phyloP scores from a whole-genome alignment of 2,329 filamentous ascomycete species.

The Aureobasidium leucospermi region DNA sequence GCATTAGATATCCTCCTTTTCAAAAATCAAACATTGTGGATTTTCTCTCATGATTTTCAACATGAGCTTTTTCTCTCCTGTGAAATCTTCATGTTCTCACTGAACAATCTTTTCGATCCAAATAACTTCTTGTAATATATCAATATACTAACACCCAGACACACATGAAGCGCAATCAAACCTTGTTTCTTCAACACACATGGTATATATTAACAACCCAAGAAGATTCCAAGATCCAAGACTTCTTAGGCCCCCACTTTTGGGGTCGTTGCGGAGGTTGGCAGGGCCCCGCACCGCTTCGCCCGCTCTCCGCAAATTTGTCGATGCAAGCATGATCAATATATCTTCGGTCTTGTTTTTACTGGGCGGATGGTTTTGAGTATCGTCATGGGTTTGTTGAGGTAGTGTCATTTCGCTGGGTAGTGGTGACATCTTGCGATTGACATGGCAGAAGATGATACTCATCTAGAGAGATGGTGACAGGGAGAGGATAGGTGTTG shows the following conservation, averaged over 20 bases:
- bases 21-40: background rate
- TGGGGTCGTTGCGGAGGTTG: background rate
- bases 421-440: too few relatives aligned
- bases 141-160: too few relatives aligned
- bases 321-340: background rate
- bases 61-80: too few relatives aligned
- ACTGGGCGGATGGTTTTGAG: background rate
- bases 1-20: constrained; percentile 4
- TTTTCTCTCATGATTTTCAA: background rate
- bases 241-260: background rate
- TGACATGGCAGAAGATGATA: too few relatives aligned
- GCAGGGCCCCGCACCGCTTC: background rate
- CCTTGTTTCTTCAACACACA: background rate
- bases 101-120: too few relatives aligned
- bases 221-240: background rate
- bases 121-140: too few relatives aligned
- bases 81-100: too few relatives aligned
- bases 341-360: background rate
- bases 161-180: background rate
- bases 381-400: background rate
- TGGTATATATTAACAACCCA: background rate
- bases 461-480: too few relatives aligned
- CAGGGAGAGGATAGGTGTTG: too few relatives aligned
- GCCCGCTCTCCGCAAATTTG: background rate
- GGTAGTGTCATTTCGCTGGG: too few relatives aligned